Base-by-base conservation (phyloP, 192 early-diverging fungal species). In the Coemansia sp. region DNA sequence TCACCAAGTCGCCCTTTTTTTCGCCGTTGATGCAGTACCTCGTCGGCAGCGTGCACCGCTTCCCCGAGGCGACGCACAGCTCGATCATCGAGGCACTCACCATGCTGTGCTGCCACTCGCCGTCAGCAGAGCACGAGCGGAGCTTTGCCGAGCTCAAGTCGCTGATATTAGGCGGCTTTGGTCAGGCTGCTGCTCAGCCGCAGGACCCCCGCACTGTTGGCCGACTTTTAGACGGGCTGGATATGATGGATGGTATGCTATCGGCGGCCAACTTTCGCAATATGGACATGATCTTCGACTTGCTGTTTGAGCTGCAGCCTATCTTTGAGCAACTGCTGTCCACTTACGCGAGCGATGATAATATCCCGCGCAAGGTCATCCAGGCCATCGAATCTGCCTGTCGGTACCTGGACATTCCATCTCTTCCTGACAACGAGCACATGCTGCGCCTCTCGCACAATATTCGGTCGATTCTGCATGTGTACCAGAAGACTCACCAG, bases 161-260 rank as follows among this genome's bases (percentile, higher is more conserved):
- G 36, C 67, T 82, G 20, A 67, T 76, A 1, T 32, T 67, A 27
- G 40, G 61, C 40, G 62, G 64, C 19, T 62, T 82, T 24, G 56
- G 29, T 9, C 69, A 70, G 20, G 69, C 67, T 43, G 22, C 19
- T 27, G 46, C 43, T 8, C 59, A 61, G 12, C 38, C 17, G 20
- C 73, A 82, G 32, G 70, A 82, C 25, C 32, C 39, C n/a, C 79
- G 56, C 29, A 54, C 67, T 14, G 60, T 76, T 29, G 56, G 57
- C 51, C 60, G 59, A 22, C 14, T 82, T 37, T 60, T 82, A 19
- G 79, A 76, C n/a, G 74, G 79, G 2, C 70, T 82, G 32, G 79
- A 82, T n/a, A 82, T 82, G 79, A 59, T 82, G 59, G 79, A 82
- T 41, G 79, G 79, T 24, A 71, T 82, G 11, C 64, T 82, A n/a